Evolutionary conservation across 1,284 basidiomycete genomes (phyloP).

Genomic region (Moniliophthora roreri): DNA sequence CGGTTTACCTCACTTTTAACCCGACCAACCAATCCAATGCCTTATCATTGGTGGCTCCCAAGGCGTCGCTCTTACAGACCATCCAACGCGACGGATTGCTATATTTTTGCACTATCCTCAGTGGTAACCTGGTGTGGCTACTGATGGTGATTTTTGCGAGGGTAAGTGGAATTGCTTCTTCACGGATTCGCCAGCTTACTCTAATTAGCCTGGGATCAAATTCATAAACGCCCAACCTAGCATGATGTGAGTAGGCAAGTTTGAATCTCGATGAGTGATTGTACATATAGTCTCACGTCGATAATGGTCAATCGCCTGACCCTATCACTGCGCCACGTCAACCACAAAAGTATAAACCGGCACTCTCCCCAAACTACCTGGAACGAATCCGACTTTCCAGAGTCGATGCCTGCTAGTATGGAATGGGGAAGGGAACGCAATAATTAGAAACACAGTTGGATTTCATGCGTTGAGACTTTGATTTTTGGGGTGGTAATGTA

Average conservation of each 20-base stretch:
- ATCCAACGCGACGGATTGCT: conserved; percentile 25
- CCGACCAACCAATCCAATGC: not conserved
- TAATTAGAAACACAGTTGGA: too few relatives aligned
- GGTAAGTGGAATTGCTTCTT: conserved; percentile 13
- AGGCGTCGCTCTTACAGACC: conserved; percentile 16
- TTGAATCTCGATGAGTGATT: not conserved
- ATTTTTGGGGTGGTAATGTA: too few relatives aligned
- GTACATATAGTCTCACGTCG: not conserved
- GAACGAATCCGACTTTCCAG: too few relatives aligned
- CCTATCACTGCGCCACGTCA: not conserved
- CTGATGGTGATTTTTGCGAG: conserved; percentile 21
- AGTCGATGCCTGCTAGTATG: too few relatives aligned
- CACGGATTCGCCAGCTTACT: not conserved
- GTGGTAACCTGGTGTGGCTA: conserved; percentile 28
- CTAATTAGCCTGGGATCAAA: conserved; percentile 22
- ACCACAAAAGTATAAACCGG: not conserved
- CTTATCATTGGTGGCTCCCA: not conserved
- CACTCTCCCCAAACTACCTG: not conserved
- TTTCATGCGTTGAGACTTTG: too few relatives aligned
- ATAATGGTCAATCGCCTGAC: conserved; percentile 2
- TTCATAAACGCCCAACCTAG: conserved; percentile 25
- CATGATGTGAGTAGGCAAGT: not conserved
- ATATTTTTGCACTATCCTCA: conserved; percentile 27
- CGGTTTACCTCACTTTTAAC: conserved; percentile 19
- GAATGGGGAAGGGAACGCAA: too few relatives aligned